These are phyloP conservation scores for Exobasidium rhododendri DNA, from an alignment of 1,284 basidiomycete genomes.

Conservation along the genomic window DNA sequence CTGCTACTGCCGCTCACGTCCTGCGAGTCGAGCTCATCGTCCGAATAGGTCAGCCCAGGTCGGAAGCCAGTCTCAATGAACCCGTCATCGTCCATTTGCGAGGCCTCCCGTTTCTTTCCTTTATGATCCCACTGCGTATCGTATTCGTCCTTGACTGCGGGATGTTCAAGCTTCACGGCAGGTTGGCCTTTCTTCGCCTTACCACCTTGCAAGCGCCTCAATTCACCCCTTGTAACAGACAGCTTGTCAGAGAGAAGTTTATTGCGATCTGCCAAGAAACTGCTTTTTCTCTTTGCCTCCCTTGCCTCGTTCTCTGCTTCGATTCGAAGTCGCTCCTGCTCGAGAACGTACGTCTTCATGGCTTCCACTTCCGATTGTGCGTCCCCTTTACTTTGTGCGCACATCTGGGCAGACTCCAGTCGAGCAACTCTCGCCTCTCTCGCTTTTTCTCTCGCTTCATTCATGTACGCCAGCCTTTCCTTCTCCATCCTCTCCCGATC, in stretches of 20 bases:
- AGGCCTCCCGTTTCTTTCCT: neutral
- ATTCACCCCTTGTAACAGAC: neutral
- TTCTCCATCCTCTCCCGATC: neutral
- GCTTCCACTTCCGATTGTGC: neutral
- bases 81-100: neutral
- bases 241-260: neutral
- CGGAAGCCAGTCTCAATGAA: neutral
- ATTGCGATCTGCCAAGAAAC: constrained; percentile 8
- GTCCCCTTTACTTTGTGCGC: constrained; percentile 3
- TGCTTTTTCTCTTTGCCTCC: neutral
- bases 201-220: neutral
- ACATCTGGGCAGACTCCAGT: neutral
- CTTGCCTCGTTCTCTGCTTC: neutral
- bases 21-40: neutral
- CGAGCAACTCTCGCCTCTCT: constrained; percentile 1
- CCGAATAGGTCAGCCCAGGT: neutral
- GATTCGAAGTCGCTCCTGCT: constrained; percentile 2
- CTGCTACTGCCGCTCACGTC: neutral
- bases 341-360: constrained; percentile 2
- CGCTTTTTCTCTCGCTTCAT: neutral
- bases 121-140: neutral
- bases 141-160: neutral
- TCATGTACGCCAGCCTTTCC: neutral
- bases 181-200: neutral
- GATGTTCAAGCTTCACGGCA: neutral